Evolutionary conservation across 495 filamentous ascomycete species (phyloP), one percentile per base, ranked within the genome.

Genomic region (Penicillium longicatenatum): DNA sequence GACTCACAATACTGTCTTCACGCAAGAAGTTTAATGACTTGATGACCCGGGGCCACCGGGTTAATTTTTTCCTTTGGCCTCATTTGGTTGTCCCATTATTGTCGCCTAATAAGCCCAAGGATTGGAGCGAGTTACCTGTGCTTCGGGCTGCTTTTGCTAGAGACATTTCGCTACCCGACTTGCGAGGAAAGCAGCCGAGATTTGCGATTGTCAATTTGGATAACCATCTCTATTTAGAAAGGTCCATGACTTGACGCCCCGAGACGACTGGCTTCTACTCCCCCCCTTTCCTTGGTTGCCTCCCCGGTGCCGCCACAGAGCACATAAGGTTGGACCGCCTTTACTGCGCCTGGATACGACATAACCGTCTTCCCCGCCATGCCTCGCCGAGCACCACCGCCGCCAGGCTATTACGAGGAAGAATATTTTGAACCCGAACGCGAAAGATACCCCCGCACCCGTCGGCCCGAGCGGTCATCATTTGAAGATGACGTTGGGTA

Each of bases 311-410:
- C 37, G 14, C 4, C 14, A 17, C 16, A 39, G 12, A n/a, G 2
- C 4, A 4, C 16, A 3, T n/a, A 12, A n/a, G 12, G 3, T 39
- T 39, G 37, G 6, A n/a, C 16, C 35, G 14, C 2, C 31, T 30
- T 19, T 46, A 39, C 21, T 49, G 42, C 47, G 10, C 24, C 44
- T 12, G 20, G 19, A 9, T 3, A 46, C 44, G 19, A 6, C 46
- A 2, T 6, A 8, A 4, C n/a, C 20, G 50, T n/a, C n/a, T n/a
- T n/a, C n/a, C n/a, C n/a, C n/a, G 62, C 54, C 37, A 78, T 78
- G 75, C 66, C 73, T 44, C 73, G 75, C 51, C 73, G 70, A 50
- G 35, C 56, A 21, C 70, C 65, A 29, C 73, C 66, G 10, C 63
- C 60, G 12, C 62, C 60, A 45, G 73, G 71, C 2, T 70, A 73